These are phyloP conservation scores for Neurospora sp. DNA, from an alignment of 495 filamentous ascomycete species.

Conservation along the genomic window DNA sequence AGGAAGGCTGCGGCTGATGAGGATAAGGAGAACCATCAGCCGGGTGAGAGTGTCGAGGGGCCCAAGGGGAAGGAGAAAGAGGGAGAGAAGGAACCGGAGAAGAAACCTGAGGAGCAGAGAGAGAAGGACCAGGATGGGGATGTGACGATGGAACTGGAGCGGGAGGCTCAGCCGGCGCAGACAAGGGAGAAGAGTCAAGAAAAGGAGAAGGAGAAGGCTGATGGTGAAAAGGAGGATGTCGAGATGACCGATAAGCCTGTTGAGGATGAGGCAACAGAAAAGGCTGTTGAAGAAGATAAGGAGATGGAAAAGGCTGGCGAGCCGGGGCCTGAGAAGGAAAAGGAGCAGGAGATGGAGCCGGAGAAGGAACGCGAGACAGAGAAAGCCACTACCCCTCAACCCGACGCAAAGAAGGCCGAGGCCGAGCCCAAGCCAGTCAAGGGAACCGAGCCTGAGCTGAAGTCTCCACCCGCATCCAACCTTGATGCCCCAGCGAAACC, in stretches of 20 bases:
- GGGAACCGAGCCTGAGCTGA: background rate
- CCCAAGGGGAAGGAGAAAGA: constrained; percentile 35
- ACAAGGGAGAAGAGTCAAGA: background rate
- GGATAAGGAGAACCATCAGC: background rate
- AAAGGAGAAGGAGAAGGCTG: background rate
- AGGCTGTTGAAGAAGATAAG: background rate
- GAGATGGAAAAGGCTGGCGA: background rate
- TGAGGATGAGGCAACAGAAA: background rate
- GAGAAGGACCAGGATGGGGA: background rate
- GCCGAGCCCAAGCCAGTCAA: background rate
- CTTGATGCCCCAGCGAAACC: background rate
- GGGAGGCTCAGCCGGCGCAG: background rate
- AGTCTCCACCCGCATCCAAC: background rate
- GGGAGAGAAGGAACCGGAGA: constrained; percentile 29
- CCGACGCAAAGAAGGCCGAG: background rate
- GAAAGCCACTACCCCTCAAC: background rate
- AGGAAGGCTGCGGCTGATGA: background rate
- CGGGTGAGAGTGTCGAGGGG: background rate
- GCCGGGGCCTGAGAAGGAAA: background rate
- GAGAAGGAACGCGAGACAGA: background rate
- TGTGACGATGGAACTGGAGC: background rate
- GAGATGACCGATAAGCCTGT: background rate
- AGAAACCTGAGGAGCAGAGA: constrained; percentile 5
- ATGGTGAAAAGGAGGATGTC: background rate
- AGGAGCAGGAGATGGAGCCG: background rate